A percentile compares a stretch with the other conserved stretches of the same genome.
Conservation (phyloP, 2,329 filamentous ascomycete genomes). For the Penicillium paneum region DNA sequence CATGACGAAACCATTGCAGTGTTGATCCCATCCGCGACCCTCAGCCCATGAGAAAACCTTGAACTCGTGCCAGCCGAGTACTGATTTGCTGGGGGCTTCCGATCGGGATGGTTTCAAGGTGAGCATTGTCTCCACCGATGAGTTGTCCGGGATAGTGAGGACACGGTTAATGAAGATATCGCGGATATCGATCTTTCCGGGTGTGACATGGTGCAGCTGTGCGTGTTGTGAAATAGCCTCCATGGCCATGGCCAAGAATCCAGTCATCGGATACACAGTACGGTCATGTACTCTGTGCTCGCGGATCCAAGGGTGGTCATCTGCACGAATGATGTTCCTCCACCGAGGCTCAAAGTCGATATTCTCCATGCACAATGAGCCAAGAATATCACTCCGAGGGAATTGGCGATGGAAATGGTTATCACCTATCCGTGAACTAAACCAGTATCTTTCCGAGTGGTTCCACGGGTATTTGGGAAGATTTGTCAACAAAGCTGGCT, state of each 20-base stretch:
- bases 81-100: slow-evolving; percentile 16
- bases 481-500: slow-evolving; percentile 17
- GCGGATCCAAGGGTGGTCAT: slow-evolving; percentile 24
- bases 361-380: slow-evolving; percentile 19
- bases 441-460: slow-evolving; percentile 22
- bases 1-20: slow-evolving; percentile 22
- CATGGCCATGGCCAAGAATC: slow-evolving; percentile 24
- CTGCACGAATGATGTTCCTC: slow-evolving; percentile 22
- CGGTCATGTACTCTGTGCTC: slow-evolving; percentile 22
- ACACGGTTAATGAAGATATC: slow-evolving; percentile 22
- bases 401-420: slow-evolving; percentile 19
- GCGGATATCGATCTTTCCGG: slow-evolving; percentile 20
- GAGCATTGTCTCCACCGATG: slow-evolving; percentile 21
- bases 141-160: slow-evolving; percentile 19
- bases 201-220: slow-evolving; percentile 17
- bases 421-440: slow-evolving; percentile 13
- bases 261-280: slow-evolving; percentile 25
- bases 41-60: slow-evolving; percentile 25
- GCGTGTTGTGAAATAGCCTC: slow-evolving; percentile 24
- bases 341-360: slow-evolving; percentile 23
- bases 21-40: slow-evolving; percentile 23
- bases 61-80: slow-evolving; percentile 26
- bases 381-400: slow-evolving; percentile 18
- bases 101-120: slow-evolving; percentile 12
- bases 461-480: slow-evolving; percentile 25